Conservation (phyloP, 441 rosid genomes). For the Arabidopsis lyrata region DNA sequence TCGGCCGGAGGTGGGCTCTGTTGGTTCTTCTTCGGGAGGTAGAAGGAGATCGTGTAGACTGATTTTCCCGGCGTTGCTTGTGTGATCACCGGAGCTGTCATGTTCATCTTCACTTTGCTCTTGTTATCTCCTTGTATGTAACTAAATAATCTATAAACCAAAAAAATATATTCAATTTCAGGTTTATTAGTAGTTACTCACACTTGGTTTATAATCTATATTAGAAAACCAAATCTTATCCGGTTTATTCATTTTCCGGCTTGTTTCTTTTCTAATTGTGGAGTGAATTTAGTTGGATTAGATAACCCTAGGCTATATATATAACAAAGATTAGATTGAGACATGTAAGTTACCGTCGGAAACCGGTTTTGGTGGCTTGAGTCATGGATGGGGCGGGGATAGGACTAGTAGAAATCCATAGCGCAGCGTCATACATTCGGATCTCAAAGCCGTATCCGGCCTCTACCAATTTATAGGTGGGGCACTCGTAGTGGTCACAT, state of each 20-base stretch:
- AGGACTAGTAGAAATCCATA: constrained; percentile 38
- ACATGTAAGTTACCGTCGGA: constrained; percentile 32
- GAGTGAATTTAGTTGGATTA: background rate
- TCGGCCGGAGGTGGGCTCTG: constrained; percentile 32
- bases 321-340: background rate
- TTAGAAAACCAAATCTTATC: background rate
- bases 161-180: background rate
- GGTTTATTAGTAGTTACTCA: background rate
- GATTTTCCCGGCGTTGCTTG: constrained; percentile 34
- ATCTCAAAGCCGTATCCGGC: constrained; percentile 34
- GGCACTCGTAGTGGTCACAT: constrained; percentile 38
- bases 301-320: background rate
- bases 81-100: constrained; percentile 44
- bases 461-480: constrained; percentile 21
- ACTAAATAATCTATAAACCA: constrained; percentile 34
- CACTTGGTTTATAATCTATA: background rate
- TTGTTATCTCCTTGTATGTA: constrained; percentile 42
- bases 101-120: constrained; percentile 28
- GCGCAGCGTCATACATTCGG: constrained; percentile 30
- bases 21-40: constrained; percentile 35
- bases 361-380: constrained; percentile 43
- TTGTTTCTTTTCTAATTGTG: background rate
- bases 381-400: constrained; percentile 30
- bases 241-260: background rate
- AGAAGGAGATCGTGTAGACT: constrained; percentile 26